Conservation (phyloP, 2,329 filamentous ascomycete species). For the Exophiala alcalophila region DNA sequence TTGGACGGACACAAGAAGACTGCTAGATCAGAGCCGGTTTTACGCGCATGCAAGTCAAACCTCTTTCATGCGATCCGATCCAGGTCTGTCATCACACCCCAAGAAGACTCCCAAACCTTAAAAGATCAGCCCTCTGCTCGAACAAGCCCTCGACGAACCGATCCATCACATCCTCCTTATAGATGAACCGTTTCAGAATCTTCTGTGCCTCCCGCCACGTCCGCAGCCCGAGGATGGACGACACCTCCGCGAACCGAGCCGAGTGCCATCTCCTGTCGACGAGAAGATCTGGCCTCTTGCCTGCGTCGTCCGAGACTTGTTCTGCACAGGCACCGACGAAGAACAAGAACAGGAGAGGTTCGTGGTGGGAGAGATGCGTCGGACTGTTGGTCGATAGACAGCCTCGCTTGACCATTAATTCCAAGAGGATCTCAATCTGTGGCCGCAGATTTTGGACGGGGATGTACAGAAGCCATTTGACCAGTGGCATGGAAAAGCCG, state of each 20-base stretch:
- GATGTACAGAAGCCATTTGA: conserved; percentile 13
- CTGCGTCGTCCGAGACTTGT: conserved; percentile 15
- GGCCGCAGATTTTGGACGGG: conserved; percentile 14
- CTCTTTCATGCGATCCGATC: too few species aligned
- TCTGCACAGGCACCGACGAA: conserved; percentile 20
- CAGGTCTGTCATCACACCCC: too few species aligned
- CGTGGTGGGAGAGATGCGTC: conserved; percentile 9
- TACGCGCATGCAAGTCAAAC: too few species aligned
- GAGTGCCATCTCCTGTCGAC: conserved; percentile 11
- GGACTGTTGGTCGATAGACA: not conserved
- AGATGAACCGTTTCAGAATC: conserved; percentile 11
- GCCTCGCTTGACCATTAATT: conserved; percentile 9
- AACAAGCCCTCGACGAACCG: conserved; percentile 17
- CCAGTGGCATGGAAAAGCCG: conserved; percentile 4
- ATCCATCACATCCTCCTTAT: conserved; percentile 12
- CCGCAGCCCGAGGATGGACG: conserved; percentile 6
- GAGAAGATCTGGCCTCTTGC: conserved; percentile 13
- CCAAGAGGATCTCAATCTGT: conserved; percentile 13
- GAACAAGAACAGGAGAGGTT: conserved; percentile 15
- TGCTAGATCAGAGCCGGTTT: too few species aligned
- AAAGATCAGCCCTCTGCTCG: conserved; percentile 4
- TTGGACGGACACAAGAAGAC: too few species aligned
- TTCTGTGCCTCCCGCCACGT: conserved; percentile 15
- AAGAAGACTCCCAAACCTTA: too few species aligned
- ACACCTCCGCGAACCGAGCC: conserved; percentile 12